phyloP scores from a whole-genome alignment of 129 eudicot genomes.

The Scalesia atractyloides region DNA sequence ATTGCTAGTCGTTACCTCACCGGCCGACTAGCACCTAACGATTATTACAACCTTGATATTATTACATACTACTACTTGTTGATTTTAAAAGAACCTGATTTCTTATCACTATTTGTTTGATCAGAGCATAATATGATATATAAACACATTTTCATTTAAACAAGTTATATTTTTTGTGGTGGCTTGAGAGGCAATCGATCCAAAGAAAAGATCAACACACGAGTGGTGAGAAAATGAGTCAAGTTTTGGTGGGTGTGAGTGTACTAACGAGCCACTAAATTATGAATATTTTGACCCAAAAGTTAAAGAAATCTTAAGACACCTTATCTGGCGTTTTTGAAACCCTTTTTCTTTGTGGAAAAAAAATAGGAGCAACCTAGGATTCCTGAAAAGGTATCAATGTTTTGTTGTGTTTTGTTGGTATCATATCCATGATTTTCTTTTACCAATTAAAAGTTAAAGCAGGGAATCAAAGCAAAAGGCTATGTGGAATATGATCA shows the following conservation, averaged over 20 bases:
- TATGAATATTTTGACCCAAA: constrained; percentile 52
- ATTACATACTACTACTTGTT: too few relatives aligned
- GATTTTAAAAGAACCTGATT: too few relatives aligned
- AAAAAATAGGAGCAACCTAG: constrained; percentile 53
- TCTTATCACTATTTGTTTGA: too few relatives aligned
- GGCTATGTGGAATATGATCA: constrained; percentile 31
- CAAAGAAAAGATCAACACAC: background rate
- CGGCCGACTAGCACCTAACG: too few relatives aligned
- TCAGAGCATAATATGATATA: too few relatives aligned
- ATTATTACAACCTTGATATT: too few relatives aligned
- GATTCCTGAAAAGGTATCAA: constrained; percentile 55
- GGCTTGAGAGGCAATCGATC: background rate
- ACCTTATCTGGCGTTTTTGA: constrained; percentile 24
- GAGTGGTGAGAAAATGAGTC: background rate
- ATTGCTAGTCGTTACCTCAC: too few relatives aligned
- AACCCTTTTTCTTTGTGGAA: constrained; percentile 23
- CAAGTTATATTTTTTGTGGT: background rate
- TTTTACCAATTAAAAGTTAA: constrained; percentile 41
- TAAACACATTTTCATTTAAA: too few relatives aligned
- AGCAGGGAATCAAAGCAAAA: constrained; percentile 46
- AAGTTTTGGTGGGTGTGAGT: constrained; percentile 10
- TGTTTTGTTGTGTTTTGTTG: constrained; percentile 35
- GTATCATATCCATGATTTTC: constrained; percentile 20
- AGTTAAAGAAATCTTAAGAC: constrained; percentile 43
- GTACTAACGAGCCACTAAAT: constrained; percentile 14